Evolutionary conservation across 2,329 filamentous ascomycete species (phyloP).

Genomic region (Thelonectria rubi): DNA sequence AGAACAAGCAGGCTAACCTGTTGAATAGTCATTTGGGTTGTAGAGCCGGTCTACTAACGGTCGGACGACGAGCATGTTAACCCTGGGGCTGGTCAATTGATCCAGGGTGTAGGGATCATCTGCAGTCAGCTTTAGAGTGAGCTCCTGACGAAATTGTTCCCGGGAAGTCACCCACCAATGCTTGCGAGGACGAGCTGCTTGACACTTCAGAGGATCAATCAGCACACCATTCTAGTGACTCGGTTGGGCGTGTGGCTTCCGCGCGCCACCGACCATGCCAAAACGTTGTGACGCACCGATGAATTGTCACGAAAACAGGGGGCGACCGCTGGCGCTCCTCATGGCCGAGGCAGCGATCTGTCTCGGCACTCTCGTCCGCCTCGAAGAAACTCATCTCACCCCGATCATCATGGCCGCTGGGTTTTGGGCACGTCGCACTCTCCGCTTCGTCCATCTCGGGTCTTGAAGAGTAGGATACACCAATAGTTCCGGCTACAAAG

Average conservation of each 20-base stretch:
- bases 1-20: slow-evolving; percentile 53
- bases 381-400: neutral
- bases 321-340: neutral
- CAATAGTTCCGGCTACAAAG: neutral
- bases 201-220: neutral
- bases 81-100: slow-evolving; percentile 71
- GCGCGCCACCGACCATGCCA: neutral
- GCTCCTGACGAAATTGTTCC: slow-evolving; percentile 13
- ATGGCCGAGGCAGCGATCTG: neutral
- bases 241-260: neutral
- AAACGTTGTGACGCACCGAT: slow-evolving; percentile 35
- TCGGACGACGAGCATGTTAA: slow-evolving; percentile 72
- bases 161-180: slow-evolving; percentile 31
- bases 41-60: slow-evolving; percentile 76
- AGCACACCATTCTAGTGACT: neutral
- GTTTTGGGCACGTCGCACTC: neutral
- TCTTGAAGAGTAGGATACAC: neutral
- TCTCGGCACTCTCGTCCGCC: neutral
- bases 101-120: slow-evolving; percentile 61
- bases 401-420: neutral
- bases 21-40: slow-evolving; percentile 69
- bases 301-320: slow-evolving; percentile 43
- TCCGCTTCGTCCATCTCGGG: neutral
- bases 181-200: slow-evolving; percentile 39
- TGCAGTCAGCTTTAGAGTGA: slow-evolving; percentile 21